These are phyloP conservation scores for Ascochyta lentis DNA, from an alignment of 2,329 filamentous ascomycete species.

Conservation along the genomic window DNA sequence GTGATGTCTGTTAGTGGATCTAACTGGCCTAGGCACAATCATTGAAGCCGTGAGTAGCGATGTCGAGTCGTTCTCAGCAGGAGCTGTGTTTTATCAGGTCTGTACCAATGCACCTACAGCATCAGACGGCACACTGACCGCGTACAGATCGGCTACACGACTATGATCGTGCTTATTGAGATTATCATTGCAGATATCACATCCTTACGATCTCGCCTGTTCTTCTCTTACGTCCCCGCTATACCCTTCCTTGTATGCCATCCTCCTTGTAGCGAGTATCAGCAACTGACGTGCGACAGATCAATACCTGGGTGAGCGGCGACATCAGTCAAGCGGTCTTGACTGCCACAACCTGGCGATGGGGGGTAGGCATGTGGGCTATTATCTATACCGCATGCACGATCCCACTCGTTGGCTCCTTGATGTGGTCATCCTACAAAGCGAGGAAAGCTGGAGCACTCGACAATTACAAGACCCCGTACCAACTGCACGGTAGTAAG, in stretches of 20 bases:
- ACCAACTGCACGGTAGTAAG: conserved; percentile 51
- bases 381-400: conserved; percentile 65
- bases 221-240: conserved; percentile 18
- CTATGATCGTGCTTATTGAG: conserved; percentile 66
- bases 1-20: background rate
- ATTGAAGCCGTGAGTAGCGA: conserved; percentile 61
- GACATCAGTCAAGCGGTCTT: conserved; percentile 62
- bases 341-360: conserved; percentile 61
- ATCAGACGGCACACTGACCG: background rate
- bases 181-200: conserved; percentile 70
- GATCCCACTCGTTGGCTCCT: conserved; percentile 60
- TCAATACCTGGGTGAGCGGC: conserved; percentile 70
- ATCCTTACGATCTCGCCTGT: conserved; percentile 64
- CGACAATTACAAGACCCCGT: conserved; percentile 53
- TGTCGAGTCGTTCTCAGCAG: conserved; percentile 62
- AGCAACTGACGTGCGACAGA: conserved; percentile 6
- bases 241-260: conserved; percentile 11
- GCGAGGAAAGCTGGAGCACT: conserved; percentile 61
- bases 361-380: conserved; percentile 67
- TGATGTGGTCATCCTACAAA: conserved; percentile 59
- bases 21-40: conserved; percentile 50
- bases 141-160: conserved; percentile 63
- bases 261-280: background rate
- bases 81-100: conserved; percentile 34
- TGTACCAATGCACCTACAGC: background rate